Evolutionary conservation across 805 yeast species (phyloP).

Genomic region (Saturnispora saitoi): DNA sequence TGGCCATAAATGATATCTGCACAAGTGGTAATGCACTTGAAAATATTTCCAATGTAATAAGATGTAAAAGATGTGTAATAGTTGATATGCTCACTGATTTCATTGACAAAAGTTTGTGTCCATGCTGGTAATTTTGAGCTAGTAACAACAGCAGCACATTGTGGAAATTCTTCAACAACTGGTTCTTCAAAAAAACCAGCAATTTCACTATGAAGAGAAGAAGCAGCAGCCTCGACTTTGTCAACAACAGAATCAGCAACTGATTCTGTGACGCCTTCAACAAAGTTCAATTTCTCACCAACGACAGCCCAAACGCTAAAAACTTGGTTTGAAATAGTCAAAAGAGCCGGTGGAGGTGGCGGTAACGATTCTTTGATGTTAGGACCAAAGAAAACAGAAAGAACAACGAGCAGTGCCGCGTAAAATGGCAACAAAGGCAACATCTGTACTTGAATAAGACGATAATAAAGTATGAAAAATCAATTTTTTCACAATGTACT

Average conservation of each 20-base stretch:
- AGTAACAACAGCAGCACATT: background rate
- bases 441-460: conserved; percentile 2
- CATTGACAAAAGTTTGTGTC: background rate
- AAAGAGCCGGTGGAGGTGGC: conserved; percentile 1
- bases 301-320: background rate
- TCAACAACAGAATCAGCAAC: conserved; percentile 1
- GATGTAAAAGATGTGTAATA: background rate
- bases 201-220: background rate
- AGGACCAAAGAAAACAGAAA: conserved; percentile 9
- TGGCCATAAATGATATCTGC: conserved; percentile 5
- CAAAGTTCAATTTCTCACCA: background rate
- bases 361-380: conserved; percentile 1
- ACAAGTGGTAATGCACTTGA: background rate
- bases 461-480: background rate
- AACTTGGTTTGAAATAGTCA: background rate
- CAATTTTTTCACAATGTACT: background rate
- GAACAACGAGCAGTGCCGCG: conserved; percentile 5
- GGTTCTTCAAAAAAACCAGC: conserved; percentile 2
- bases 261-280: conserved; percentile 1
- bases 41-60: background rate
- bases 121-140: background rate
- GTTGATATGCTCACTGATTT: background rate
- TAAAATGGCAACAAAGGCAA: conserved; percentile 10
- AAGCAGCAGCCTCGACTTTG: background rate
- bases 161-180: background rate